These are phyloP conservation scores for Starmerella scarabaei DNA, from an alignment of 805 yeast species.

Conservation along the genomic window DNA sequence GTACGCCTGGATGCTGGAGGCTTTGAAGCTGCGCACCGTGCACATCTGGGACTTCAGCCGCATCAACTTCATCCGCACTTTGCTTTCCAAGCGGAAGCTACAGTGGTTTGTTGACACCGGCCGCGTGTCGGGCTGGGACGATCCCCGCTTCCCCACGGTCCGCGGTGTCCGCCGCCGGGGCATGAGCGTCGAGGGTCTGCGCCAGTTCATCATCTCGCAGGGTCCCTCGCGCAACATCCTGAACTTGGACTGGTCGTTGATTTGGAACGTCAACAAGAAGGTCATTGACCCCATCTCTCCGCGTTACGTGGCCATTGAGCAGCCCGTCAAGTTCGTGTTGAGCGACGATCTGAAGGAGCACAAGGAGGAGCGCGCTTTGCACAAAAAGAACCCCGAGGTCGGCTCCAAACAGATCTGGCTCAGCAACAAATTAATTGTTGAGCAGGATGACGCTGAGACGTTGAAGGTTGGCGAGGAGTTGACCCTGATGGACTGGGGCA, in stretches of 20 bases:
- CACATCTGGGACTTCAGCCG: constrained; percentile 97
- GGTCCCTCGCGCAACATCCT: constrained; percentile 97
- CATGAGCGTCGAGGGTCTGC: constrained; percentile 96
- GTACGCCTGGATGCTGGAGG: constrained; percentile 88
- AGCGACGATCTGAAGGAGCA: constrained; percentile 52
- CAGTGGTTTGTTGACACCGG: constrained; percentile 97
- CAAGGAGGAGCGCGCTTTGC: constrained; percentile 72
- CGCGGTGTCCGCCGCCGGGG: constrained; percentile 99
- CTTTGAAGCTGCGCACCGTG: constrained; percentile 75
- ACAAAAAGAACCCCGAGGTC: constrained; percentile 86
- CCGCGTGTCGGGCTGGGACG: constrained; percentile 90
- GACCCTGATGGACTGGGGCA: constrained; percentile 99
- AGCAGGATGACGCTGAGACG: constrained; percentile 72
- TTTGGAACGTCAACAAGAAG: constrained; percentile 97
- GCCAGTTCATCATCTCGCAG: constrained; percentile 84
- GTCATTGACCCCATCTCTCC: constrained; percentile 95
- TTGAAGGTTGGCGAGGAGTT: constrained; percentile 77
- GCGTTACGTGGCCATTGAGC: constrained; percentile 67
- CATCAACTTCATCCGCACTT: constrained; percentile 90
- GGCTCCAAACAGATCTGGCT: constrained; percentile 71
- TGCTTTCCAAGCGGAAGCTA: constrained; percentile 90
- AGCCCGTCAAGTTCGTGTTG: constrained; percentile 59
- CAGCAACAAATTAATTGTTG: constrained; percentile 53
- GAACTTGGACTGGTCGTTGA: constrained; percentile 92
- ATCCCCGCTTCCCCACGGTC: constrained; percentile 98